Conservation (phyloP, 495 filamentous ascomycete genomes). For the Aspergillus funiculosus region DNA sequence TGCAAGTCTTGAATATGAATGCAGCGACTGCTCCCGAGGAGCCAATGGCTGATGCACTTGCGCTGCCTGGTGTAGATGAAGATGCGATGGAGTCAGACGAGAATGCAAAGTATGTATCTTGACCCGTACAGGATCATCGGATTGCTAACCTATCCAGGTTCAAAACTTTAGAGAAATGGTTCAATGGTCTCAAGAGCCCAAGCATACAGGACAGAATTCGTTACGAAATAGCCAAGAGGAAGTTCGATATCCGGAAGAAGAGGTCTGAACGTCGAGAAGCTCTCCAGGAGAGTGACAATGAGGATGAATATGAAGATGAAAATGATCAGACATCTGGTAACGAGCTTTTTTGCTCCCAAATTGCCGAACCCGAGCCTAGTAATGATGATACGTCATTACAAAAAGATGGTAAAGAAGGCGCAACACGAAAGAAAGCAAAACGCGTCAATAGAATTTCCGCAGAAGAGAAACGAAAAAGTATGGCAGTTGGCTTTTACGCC, state of each 20-base stretch:
- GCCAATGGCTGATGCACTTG: too few species aligned
- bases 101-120: neutral
- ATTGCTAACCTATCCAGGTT: conserved; percentile 11
- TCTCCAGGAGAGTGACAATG: neutral
- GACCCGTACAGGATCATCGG: neutral
- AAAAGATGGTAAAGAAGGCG: neutral
- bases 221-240: conserved; percentile 7
- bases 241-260: conserved; percentile 3
- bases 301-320: neutral
- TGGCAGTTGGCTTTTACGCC: conserved; percentile 14
- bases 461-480: conserved; percentile 13
- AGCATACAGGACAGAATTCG: conserved; percentile 2
- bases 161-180: conserved; percentile 6
- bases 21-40: too few species aligned
- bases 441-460: conserved; percentile 14
- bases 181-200: neutral
- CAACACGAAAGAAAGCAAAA: neutral
- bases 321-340: neutral
- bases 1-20: too few species aligned
- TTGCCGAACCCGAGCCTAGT: neutral
- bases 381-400: neutral
- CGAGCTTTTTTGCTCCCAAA: neutral
- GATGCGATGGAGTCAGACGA: neutral
- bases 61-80: neutral
- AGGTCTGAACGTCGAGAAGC: neutral